Conservation (phyloP, 345 rosid genomes). For the Citrus australasica region DNA sequence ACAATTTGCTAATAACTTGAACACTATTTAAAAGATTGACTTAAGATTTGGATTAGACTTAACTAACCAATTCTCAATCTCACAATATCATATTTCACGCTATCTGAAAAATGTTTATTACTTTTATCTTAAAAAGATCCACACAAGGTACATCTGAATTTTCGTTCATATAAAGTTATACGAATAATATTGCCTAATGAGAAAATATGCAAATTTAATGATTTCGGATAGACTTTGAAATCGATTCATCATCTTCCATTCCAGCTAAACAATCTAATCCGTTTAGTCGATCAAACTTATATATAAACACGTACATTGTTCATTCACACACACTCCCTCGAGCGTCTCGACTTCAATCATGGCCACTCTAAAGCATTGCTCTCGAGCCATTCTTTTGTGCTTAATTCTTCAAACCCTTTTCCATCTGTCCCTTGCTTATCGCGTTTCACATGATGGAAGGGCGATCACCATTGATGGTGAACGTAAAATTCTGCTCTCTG, state of each 20-base stretch:
- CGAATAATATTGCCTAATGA: background rate
- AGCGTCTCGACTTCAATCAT: background rate
- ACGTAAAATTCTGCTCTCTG: constrained; percentile 51
- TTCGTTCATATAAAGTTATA: background rate
- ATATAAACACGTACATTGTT: background rate
- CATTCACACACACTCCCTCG: background rate
- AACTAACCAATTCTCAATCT: background rate
- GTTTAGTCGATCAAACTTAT: background rate
- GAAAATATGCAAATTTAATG: background rate
- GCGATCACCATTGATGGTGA: constrained; percentile 54
- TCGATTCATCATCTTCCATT: background rate
- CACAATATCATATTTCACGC: background rate
- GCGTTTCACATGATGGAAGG: constrained; percentile 39
- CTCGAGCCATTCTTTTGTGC: background rate
- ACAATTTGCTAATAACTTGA: background rate
- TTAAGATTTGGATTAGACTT: background rate
- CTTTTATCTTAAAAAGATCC: background rate
- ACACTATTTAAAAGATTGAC: background rate
- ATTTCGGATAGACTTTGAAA: background rate
- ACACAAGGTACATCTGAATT: background rate
- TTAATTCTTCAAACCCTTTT: background rate
- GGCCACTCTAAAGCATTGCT: background rate
- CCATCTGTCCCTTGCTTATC: constrained; percentile 7
- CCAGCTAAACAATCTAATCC: background rate
- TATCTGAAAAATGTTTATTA: background rate